These are phyloP conservation scores for Glomus cerebriforme DNA, from an alignment of 192 early-diverging fungal species.

Conservation along the genomic window DNA sequence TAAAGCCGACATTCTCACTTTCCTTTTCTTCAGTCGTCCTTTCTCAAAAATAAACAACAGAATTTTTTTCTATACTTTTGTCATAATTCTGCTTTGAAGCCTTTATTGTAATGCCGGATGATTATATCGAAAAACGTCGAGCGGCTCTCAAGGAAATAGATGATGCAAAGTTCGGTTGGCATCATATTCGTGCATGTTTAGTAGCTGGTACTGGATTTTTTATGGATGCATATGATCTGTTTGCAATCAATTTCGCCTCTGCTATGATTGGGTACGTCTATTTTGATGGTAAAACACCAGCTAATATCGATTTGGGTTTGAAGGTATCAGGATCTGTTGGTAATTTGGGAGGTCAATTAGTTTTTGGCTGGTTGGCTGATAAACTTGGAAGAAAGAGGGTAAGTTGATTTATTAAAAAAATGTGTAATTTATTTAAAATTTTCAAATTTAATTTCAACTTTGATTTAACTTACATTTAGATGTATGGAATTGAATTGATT, in stretches of 20 bases:
- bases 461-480: constrained; percentile 31
- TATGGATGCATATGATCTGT: constrained; percentile 93
- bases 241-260: constrained; percentile 87
- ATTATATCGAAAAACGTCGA: constrained; percentile 31
- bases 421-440: too few species aligned
- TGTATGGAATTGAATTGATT: constrained; percentile 89
- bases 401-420: neutral
- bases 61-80: too few species aligned
- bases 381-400: constrained; percentile 78
- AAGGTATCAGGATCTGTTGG: constrained; percentile 91
- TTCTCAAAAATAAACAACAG: too few species aligned
- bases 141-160: constrained; percentile 57
- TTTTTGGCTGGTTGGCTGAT: constrained; percentile 84
- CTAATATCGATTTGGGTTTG: constrained; percentile 67
- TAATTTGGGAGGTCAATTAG: constrained; percentile 89
- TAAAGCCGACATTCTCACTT: too few species aligned
- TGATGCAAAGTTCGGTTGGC: constrained; percentile 76
- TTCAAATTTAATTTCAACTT: too few species aligned
- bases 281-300: constrained; percentile 58
- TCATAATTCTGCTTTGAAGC: too few species aligned
- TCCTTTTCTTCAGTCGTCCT: too few species aligned
- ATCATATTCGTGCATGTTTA: constrained; percentile 66
- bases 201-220: constrained; percentile 81
- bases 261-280: constrained; percentile 82
- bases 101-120: too few species aligned